Base-by-base conservation (phyloP, 2,329 filamentous ascomycete species). In the Penicillium brasilianum region DNA sequence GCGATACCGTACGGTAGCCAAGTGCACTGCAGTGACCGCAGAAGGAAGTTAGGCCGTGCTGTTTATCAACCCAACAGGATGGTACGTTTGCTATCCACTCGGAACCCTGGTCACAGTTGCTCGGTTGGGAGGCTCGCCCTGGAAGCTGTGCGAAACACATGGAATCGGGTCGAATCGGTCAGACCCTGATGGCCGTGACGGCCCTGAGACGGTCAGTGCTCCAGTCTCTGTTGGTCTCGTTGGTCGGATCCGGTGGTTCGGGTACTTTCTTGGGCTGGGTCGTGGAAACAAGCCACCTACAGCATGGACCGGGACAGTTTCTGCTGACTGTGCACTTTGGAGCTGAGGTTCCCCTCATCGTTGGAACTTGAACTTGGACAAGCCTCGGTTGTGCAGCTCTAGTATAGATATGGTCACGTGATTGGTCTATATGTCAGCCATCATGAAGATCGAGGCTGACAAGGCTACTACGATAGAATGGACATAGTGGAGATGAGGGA, bases 111-210 rank as follows among this genome's bases (percentile, higher is more conserved):
- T 39, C 50, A 30, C 7, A 7, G 6, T 39, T 10, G n/a, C 48
- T 37, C n/a, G 16, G 16, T 30, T 16, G 30, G 25, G 22, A 32
- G 28, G 25, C 55, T 52, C 13, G 56, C 13, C 25, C 46, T 25
- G 39, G 37, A 28, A 39, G 25, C 32, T 13, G 39, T 51, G 46
- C 20, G 60, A 62, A 62, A 30, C 37, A 34, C 60, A 53, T 49
- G 51, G 60, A 62, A 62, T 44, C 39, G 18, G 30, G 22, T 60
- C 53, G 58, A 57, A 57, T 36, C 46, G 36, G 49, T 43, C 32
- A 14, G 22, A 39, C 30, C 30, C 28, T 46, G 49, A 54, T 46
- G 36, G 36, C 22, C 11, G 55, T 39, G 16, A 48, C 39, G 30
- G 25, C 55, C 44, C 32, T 53, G 32, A 36, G 50, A 25, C 30